A percentile compares a stretch with the other conserved stretches of the same genome.
These are phyloP conservation scores for Alternaria novae-zelandiae DNA, from an alignment of 2,329 filamentous ascomycete genomes.

Conservation along the genomic window DNA sequence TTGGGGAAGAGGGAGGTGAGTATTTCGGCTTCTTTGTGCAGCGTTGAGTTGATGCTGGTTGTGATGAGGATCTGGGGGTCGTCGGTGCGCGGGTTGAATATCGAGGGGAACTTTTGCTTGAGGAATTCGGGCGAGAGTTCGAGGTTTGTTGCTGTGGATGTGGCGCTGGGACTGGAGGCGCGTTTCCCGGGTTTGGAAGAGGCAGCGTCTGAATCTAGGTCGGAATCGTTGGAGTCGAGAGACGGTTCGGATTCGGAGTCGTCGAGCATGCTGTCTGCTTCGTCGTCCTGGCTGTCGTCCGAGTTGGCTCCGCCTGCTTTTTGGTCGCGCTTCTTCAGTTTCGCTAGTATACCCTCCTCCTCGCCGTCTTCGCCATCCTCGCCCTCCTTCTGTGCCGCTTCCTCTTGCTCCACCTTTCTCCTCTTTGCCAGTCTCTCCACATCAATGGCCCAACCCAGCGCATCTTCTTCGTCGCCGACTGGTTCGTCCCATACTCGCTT, in stretches of 20 bases:
- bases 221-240: constrained; percentile 58
- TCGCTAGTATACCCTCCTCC: constrained; percentile 43
- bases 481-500: constrained; percentile 78
- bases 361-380: constrained; percentile 18
- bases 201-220: constrained; percentile 56
- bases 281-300: constrained; percentile 27
- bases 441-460: constrained; percentile 53
- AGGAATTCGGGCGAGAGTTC: constrained; percentile 67
- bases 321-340: constrained; percentile 42
- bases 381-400: constrained; percentile 25
- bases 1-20: constrained; percentile 84
- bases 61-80: constrained; percentile 89
- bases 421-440: constrained; percentile 54
- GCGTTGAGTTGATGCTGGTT: constrained; percentile 84
- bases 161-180: constrained; percentile 59
- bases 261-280: constrained; percentile 75
- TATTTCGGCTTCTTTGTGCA: constrained; percentile 81
- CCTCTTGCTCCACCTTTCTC: constrained; percentile 51
- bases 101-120: constrained; percentile 64
- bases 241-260: constrained; percentile 42
- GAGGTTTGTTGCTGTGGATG: constrained; percentile 65
- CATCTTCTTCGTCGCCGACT: constrained; percentile 52
- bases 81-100: constrained; percentile 61
- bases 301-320: constrained; percentile 10
- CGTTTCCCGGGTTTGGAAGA: constrained; percentile 54